phyloP scores from a whole-genome alignment of 2,329 filamentous ascomycete species.

The Trichophyton verrucosum region DNA sequence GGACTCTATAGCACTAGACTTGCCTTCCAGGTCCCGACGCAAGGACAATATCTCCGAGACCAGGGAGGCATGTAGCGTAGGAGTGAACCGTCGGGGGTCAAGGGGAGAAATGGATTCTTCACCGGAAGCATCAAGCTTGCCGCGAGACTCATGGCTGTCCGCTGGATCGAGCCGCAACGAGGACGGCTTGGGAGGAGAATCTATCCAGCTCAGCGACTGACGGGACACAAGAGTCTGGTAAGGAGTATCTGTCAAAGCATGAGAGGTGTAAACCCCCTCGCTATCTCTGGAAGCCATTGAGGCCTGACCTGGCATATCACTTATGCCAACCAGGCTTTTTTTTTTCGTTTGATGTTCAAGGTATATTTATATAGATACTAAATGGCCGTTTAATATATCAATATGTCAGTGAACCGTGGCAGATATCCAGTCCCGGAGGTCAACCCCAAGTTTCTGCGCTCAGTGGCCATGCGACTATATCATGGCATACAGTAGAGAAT shows the following conservation, averaged over 20 bases:
- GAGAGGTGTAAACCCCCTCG: conserved; percentile 41
- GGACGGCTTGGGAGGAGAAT: conserved; percentile 52
- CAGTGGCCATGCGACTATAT: not conserved
- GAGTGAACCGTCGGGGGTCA: conserved; percentile 86
- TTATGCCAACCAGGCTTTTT: not conserved
- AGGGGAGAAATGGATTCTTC: conserved; percentile 62
- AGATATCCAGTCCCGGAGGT: not conserved
- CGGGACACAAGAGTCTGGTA: conserved; percentile 46
- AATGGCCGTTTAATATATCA: not conserved
- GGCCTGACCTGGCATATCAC: not conserved
- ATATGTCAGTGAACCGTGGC: not conserved
- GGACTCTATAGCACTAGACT: conserved; percentile 71
- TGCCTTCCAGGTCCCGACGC: conserved; percentile 80
- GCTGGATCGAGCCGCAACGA: conserved; percentile 41
- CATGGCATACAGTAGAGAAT: not conserved
- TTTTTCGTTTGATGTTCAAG: not conserved
- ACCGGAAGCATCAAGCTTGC: conserved; percentile 24
- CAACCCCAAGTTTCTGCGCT: not conserved
- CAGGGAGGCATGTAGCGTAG: conserved; percentile 83
- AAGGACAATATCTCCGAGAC: conserved; percentile 87
- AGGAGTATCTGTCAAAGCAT: conserved; percentile 55
- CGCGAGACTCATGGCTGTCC: conserved; percentile 26
- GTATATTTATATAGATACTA: not conserved
- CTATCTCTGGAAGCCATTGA: conserved; percentile 32
- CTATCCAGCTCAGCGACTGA: conserved; percentile 32